Evolutionary conservation across 1,284 basidiomycete species (phyloP), one percentile per base, ranked within the genome.

Genomic region (Neolentinus lepideus): DNA sequence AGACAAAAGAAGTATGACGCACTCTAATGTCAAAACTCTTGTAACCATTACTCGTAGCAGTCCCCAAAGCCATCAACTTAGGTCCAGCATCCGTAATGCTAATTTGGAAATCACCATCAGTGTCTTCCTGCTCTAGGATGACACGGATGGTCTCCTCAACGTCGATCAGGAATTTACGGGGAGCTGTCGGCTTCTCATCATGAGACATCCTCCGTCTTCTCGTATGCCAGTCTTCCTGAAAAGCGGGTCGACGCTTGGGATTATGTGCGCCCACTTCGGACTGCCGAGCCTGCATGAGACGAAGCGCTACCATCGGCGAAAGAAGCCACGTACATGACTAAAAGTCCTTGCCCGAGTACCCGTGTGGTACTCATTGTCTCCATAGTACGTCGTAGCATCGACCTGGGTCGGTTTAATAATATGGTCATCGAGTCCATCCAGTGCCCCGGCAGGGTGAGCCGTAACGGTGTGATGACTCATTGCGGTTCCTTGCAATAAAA

Each of bases 121-220:
- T 98, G 70, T 99, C 96, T 68, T 99, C 96, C 69, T 99, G 97
- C 69, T 97, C 94, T 31, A 99, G 85, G 4, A 99, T 86, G 58
- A 98, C 85, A 50, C 94, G 86, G 69, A 99, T 94, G 29, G 96
- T 99, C 73, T 98, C 94, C 66, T 99, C 96, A n/a, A 99, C 96
- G 65, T 98, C 96, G 59, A 99, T 94, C 36, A 98, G 81, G 75
- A 98, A 99, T 29, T 93, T 87, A 47, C 94, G 79, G 21, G 88
- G 86, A 0, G 75, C 80, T 1, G 83, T 78, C 58, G 78, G 79
- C 70, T 89, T 88, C 71, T 90, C 88, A 65, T 90, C 91, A 66
- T 94, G 92, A 16, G 92, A 94, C 74, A 95, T 78, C 51, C 92
- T 79, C 52, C 92, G 81, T 51, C 84, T 76, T 38, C 88, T 79